Conservation (phyloP, 805 yeast species). For the Metschnikowia reukaufii region DNA sequence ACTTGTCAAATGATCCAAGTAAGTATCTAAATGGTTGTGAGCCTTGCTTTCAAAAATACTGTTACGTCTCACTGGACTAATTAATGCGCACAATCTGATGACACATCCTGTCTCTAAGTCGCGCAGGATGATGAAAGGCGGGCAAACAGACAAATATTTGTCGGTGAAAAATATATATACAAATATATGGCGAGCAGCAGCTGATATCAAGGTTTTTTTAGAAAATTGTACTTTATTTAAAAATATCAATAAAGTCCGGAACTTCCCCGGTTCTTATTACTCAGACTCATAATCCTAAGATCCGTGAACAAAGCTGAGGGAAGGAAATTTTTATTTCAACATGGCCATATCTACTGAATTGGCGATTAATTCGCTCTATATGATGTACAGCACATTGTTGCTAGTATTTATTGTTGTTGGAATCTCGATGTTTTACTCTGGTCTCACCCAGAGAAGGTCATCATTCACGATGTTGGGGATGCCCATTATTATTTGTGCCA, state of each 20-base stretch:
- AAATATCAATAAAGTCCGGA: not conserved
- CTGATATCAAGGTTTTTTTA: not conserved
- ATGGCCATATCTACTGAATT: constrained; percentile 7
- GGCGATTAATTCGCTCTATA: constrained; percentile 31
- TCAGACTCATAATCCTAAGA: no score
- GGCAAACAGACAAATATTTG: no score
- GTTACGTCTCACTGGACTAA: constrained; percentile 10
- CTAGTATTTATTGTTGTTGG: constrained; percentile 37
- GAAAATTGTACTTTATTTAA: not conserved
- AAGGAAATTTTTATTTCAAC: not conserved
- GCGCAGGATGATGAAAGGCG: not conserved
- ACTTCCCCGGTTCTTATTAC: not conserved
- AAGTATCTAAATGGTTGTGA: constrained; percentile 5
- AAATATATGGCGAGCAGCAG: not conserved
- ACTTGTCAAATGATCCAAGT: not conserved
- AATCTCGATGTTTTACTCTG: constrained; percentile 41
- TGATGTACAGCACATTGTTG: constrained; percentile 36
- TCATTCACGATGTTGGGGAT: constrained; percentile 41
- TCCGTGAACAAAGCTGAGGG: no score
- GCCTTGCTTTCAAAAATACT: constrained; percentile 13
- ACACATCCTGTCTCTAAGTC: not conserved
- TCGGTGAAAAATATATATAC: no score
- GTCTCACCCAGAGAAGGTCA: constrained; percentile 43
- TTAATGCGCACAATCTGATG: constrained; percentile 6
- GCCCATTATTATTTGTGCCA: constrained; percentile 32